Evolutionary conservation across 352 stramenopile genomes (phyloP), one percentile per base, ranked within the genome.

Genomic region (Globisporangium nagaii): DNA sequence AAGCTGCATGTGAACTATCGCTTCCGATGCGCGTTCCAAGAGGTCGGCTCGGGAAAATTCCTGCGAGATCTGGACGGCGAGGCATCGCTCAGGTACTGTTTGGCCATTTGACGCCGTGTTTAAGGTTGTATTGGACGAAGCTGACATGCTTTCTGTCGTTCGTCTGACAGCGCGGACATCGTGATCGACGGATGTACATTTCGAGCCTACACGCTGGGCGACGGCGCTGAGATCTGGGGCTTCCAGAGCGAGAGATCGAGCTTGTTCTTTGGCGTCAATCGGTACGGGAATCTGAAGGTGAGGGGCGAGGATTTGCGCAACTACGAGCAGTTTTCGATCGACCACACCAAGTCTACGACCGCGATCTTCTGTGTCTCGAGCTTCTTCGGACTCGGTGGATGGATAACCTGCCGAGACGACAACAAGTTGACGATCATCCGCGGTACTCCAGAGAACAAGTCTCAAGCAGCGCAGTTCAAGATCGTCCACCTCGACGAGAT

Each of bases 321-420:
- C 32, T 93, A 90, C 61, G 82, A 93, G 52, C 79, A 89, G 34
- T 85, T 93, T 52, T 69, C 79, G 0, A 70, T 93, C 24, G 76
- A 90, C 22, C 32, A 49, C 37, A 28, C 39, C 3, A 78, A 84
- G 35, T 27, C 68, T 5, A 71, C 45, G 15, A 90, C 79, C 17
- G 59, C 70, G 19, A 44, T 93, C 2, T 88, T 89, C 53, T 84
- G 69, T 22, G 68, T 84, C 24, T 71, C 79, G 5, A 90, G 82
- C 43, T 88, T 77, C 62, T 88, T 93, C 54, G 79, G 82, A 2
- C 54, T 85, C 11, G 79, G 82, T 22, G 82, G 78, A 10, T 93
- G 82, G 82, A 48, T 90, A 22, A 54, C 59, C 2, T 37, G 62
- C 5, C 65, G 58, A 20, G 43, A 56, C 6, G 58, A 71, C 34